A percentile compares a stretch with the other conserved stretches of the same genome.
Conservation (phyloP, 257 asterid species). For the Primulina huaijiensis region DNA sequence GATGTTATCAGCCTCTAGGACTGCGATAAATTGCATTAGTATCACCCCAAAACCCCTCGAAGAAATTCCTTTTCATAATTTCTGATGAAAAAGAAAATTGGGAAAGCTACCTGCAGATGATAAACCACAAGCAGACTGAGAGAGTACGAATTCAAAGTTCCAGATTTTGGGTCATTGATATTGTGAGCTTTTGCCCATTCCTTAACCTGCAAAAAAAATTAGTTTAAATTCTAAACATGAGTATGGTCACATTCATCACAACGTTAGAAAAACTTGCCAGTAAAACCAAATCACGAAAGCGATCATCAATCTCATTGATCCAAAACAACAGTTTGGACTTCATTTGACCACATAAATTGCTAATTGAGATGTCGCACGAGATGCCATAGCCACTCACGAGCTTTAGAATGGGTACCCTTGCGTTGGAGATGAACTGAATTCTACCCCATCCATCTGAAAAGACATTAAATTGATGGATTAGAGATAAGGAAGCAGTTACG, state of each 20-base stretch:
- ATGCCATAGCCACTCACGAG: constrained; percentile 50
- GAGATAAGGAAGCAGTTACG: constrained; percentile 15
- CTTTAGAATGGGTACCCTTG: constrained; percentile 88
- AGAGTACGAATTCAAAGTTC: constrained; percentile 76
- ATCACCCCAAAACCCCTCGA: constrained; percentile 15
- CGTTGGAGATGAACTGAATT: constrained; percentile 57
- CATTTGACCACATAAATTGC: constrained; percentile 84
- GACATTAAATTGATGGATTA: constrained; percentile 20
- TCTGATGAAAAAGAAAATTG: not conserved
- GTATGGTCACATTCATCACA: constrained; percentile 13
- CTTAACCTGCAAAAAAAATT: constrained; percentile 67
- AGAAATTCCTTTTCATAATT: not conserved
- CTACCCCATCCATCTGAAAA: constrained; percentile 63
- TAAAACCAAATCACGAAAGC: constrained; percentile 80
- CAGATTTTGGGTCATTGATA: constrained; percentile 77
- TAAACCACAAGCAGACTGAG: constrained; percentile 81
- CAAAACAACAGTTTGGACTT: constrained; percentile 83
- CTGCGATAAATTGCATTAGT: not conserved
- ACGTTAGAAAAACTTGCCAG: constrained; percentile 53
- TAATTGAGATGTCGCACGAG: constrained; percentile 85
- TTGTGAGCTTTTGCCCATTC: constrained; percentile 89
- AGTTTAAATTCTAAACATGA: not conserved
- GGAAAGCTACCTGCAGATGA: constrained; percentile 79
- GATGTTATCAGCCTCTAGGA: not conserved
- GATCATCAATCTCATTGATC: constrained; percentile 78